Evolutionary conservation across 192 early-diverging fungal genomes (phyloP).

Genomic region (Coemansia sp.): DNA sequence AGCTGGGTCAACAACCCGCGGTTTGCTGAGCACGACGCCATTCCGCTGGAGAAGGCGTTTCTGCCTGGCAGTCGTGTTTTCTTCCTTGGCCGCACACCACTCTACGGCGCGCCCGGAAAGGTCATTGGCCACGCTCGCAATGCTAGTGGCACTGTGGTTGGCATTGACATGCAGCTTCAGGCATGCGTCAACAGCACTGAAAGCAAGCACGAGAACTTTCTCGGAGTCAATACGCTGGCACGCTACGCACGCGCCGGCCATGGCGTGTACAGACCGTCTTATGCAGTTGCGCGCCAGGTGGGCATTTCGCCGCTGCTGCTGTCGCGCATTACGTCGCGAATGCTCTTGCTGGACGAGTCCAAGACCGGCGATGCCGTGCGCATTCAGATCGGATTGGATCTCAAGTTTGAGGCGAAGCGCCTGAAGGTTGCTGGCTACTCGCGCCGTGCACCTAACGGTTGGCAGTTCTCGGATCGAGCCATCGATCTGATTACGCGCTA

Average conservation of each 20-base stretch:
- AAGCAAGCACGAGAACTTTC: slow-evolving; percentile 31
- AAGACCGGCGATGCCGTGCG: slow-evolving; percentile 57
- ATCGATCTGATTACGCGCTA: slow-evolving; percentile 73
- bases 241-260: slow-evolving; percentile 11
- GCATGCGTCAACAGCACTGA: slow-evolving; percentile 15
- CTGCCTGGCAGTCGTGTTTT: slow-evolving; percentile 71
- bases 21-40: slow-evolving; percentile 68
- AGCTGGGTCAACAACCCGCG: slow-evolving; percentile 63
- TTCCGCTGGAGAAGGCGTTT: slow-evolving; percentile 68
- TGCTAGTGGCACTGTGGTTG: slow-evolving; percentile 12
- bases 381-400: slow-evolving; percentile 78
- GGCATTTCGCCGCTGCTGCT: slow-evolving; percentile 66
- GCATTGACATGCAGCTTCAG: slow-evolving; percentile 38
- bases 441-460: slow-evolving; percentile 68
- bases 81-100: slow-evolving; percentile 67
- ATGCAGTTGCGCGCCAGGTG: slow-evolving; percentile 66
- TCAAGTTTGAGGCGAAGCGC: slow-evolving; percentile 87
- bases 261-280: slow-evolving; percentile 64
- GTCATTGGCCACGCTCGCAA: slow-evolving; percentile 62
- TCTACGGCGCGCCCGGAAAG: slow-evolving; percentile 72
- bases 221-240: slow-evolving; percentile 33
- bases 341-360: slow-evolving; percentile 59
- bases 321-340: slow-evolving; percentile 81
- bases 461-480: slow-evolving; percentile 86
- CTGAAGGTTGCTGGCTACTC: slow-evolving; percentile 89